Conservation (phyloP, 257 asterid genomes). For the Anisodus tanguticus region DNA sequence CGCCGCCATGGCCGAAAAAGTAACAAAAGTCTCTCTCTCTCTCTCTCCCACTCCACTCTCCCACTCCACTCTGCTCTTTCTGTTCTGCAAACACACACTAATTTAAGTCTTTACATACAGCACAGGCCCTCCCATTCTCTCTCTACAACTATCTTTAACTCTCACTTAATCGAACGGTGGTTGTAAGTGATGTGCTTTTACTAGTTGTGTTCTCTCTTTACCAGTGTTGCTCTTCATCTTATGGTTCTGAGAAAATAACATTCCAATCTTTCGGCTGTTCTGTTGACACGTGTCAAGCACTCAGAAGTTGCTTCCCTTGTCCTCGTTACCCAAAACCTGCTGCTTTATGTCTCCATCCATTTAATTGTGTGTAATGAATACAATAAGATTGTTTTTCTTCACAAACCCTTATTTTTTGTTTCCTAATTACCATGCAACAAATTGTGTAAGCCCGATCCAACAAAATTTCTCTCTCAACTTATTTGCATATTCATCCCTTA, state of each 20-base stretch:
- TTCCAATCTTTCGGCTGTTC: constrained; percentile 30
- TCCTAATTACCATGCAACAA: constrained; percentile 33
- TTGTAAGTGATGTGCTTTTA: constrained; percentile 20
- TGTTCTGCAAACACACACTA: constrained; percentile 32
- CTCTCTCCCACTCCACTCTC: not conserved
- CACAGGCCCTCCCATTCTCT: constrained; percentile 6
- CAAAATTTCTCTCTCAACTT: not conserved
- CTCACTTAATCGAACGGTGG: not conserved
- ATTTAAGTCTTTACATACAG: constrained; percentile 32
- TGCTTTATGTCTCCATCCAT: constrained; percentile 70
- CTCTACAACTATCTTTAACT: not conserved
- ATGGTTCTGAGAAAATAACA: not conserved
- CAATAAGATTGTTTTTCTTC: constrained; percentile 22
- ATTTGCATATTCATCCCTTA: too few species aligned
- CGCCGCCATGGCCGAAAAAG: constrained; percentile 89
- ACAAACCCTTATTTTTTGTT: constrained; percentile 24
- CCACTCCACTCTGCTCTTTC: not conserved
- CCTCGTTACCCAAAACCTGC: constrained; percentile 77
- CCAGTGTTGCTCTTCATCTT: not conserved
- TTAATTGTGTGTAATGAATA: constrained; percentile 7
- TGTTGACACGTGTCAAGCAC: constrained; percentile 49
- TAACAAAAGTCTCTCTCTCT: constrained; percentile 41
- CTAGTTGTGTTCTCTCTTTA: not conserved
- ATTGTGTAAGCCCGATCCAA: not conserved
- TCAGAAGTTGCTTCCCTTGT: constrained; percentile 59